phyloP scores from a whole-genome alignment of 306 rosid genomes.

The Vigna radiata region DNA sequence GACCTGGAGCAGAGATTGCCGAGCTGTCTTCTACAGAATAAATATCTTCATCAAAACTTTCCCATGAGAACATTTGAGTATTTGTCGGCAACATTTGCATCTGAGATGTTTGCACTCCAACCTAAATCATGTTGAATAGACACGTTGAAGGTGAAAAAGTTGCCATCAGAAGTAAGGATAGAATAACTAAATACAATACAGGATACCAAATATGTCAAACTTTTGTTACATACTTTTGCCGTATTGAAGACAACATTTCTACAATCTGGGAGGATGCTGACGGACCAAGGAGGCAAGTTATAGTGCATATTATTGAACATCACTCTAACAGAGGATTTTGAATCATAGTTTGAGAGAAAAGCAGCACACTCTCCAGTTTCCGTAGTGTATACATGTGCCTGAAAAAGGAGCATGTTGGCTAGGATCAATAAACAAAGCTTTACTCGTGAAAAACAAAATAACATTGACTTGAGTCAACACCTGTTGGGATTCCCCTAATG shows the following conservation, averaged over 20 bases:
- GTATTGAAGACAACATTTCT: conserved; percentile 82
- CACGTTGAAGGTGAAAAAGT: conserved; percentile 10
- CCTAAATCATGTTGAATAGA: conserved; percentile 48
- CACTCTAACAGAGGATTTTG: conserved; percentile 66
- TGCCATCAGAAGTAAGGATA: neutral
- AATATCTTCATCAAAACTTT: conserved; percentile 72
- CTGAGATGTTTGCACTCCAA: conserved; percentile 90
- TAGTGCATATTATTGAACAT: conserved; percentile 88
- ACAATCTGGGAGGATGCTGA: conserved; percentile 86
- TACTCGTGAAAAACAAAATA: conserved; percentile 14
- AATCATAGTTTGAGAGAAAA: conserved; percentile 74
- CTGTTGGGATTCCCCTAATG: conserved; percentile 79
- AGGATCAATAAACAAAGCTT: conserved; percentile 36
- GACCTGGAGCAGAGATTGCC: conserved; percentile 66
- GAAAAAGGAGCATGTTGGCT: conserved; percentile 28
- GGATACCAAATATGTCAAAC: conserved; percentile 2
- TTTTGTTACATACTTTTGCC: conserved; percentile 63
- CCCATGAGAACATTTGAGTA: conserved; percentile 65
- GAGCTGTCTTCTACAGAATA: conserved; percentile 68
- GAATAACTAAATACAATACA: conserved; percentile 1
- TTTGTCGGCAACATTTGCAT: conserved; percentile 81
- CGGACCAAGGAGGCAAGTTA: conserved; percentile 86
- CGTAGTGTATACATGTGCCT: conserved; percentile 77
- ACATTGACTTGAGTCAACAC: conserved; percentile 46
- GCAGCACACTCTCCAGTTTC: conserved; percentile 82